A percentile compares a stretch with the other conserved stretches of the same genome.
phyloP scores from a whole-genome alignment of 805 yeast genomes.

The Metschnikowia reukaufii region DNA sequence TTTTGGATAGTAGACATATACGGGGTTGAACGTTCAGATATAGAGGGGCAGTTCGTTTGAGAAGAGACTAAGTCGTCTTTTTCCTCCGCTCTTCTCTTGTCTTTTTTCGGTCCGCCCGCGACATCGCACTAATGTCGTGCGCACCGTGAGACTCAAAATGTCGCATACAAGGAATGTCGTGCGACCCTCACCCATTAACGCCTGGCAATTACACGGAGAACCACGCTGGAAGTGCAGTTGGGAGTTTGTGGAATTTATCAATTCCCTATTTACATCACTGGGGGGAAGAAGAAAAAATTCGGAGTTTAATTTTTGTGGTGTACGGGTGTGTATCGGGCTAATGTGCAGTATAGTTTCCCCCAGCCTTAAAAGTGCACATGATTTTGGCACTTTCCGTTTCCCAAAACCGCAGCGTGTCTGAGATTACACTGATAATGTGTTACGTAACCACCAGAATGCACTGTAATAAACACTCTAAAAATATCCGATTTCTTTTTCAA shows the following conservation, averaged over 20 bases:
- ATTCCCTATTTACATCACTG: no score
- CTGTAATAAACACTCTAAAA: no score
- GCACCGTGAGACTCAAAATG: no score
- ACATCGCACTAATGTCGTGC: slow-evolving; percentile 9
- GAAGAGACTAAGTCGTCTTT: neutral
- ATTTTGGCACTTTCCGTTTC: neutral
- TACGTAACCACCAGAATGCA: no score
- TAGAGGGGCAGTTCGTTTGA: slow-evolving; percentile 9
- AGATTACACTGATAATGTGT: no score
- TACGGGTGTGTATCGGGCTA: slow-evolving; percentile 3
- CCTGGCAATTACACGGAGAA: neutral
- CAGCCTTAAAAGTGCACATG: slow-evolving; percentile 3
- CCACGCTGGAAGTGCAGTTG: no score
- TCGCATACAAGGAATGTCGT: neutral
- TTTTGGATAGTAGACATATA: slow-evolving; percentile 89
- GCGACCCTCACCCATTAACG: neutral
- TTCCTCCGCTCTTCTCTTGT: slow-evolving; percentile 5
- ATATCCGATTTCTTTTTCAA: no score
- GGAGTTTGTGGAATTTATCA: no score
- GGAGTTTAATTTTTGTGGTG: no score
- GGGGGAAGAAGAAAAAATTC: no score
- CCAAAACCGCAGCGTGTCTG: no score
- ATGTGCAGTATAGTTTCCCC: neutral
- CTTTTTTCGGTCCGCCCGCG: slow-evolving; percentile 8
- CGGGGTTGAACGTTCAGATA: slow-evolving; percentile 18